A percentile compares a stretch with the other conserved stretches of the same genome.
These are phyloP conservation scores for Ceratocystis huliohia DNA, from an alignment of 2,329 filamentous ascomycete species.

Conservation along the genomic window DNA sequence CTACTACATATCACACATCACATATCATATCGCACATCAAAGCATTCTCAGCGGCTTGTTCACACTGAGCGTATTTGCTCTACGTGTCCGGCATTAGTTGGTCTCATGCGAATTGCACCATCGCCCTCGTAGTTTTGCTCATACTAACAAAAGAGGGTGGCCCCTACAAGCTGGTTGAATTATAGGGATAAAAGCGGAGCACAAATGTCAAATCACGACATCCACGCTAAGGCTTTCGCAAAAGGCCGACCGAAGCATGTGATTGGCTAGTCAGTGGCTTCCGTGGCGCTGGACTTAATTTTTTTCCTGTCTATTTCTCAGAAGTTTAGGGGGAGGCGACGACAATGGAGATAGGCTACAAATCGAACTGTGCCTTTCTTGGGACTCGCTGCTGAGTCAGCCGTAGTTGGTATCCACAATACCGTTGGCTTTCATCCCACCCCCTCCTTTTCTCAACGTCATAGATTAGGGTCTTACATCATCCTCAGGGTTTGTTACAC, in stretches of 20 bases:
- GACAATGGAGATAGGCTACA: too few species aligned
- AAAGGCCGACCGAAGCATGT: slow-evolving; percentile 28
- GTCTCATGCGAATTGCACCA: slow-evolving; percentile 15
- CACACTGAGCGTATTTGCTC: too few species aligned
- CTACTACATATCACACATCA: too few species aligned
- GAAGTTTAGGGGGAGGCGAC: background rate
- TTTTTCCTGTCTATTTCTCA: background rate
- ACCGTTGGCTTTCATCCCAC: background rate
- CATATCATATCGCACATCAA: too few species aligned
- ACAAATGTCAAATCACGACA: slow-evolving; percentile 35
- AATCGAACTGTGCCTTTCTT: too few species aligned
- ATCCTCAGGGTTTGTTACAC: background rate
- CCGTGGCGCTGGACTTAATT: background rate
- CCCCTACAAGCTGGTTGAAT: background rate
- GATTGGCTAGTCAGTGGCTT: slow-evolving; percentile 20
- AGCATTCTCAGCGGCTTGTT: too few species aligned
- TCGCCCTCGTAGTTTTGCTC: slow-evolving; percentile 19
- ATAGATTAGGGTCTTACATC: background rate
- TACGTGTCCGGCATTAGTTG: too few species aligned
- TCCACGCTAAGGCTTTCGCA: slow-evolving; percentile 40
- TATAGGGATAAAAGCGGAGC: slow-evolving; percentile 4
- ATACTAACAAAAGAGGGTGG: background rate
- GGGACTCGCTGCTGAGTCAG: background rate
- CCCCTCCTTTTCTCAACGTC: background rate
- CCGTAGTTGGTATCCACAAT: background rate